Percentiles rank a stretch among this genome's conserved stretches.
phyloP scores from a whole-genome alignment of 352 stramenopile genomes.

The Aphanomyces euteiches region DNA sequence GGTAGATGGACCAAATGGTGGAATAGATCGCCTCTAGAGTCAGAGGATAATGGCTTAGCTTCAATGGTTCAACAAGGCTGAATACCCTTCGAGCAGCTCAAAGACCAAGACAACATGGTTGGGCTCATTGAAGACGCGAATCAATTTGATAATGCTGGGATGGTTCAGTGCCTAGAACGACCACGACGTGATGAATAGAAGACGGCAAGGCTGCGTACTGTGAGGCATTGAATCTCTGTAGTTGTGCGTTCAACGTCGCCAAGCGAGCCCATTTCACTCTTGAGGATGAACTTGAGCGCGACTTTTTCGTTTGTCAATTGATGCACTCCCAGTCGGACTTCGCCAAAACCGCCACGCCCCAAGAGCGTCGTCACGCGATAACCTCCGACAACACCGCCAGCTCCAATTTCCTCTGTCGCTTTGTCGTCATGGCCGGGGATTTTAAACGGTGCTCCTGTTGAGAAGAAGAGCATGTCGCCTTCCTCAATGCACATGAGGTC shows the following conservation, averaged over 20 bases:
- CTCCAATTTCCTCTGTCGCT: conserved; percentile 40
- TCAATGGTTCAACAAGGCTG: neutral
- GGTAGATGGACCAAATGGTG: conserved; percentile 71
- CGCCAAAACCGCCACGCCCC: conserved; percentile 75
- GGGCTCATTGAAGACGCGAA: conserved; percentile 78
- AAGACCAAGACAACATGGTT: conserved; percentile 86
- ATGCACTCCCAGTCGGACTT: conserved; percentile 69
- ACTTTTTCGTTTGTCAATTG: conserved; percentile 84
- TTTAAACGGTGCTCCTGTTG: conserved; percentile 71
- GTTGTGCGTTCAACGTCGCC: conserved; percentile 82
- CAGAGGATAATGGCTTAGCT: neutral
- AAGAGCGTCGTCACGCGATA: conserved; percentile 80
- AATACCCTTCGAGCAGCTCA: conserved; percentile 76
- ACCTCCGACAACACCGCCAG: conserved; percentile 67
- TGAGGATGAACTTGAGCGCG: conserved; percentile 85
- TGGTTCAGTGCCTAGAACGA: conserved; percentile 68
- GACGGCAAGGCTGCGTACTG: conserved; percentile 34
- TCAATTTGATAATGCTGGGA: conserved; percentile 83
- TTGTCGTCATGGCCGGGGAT: conserved; percentile 52
- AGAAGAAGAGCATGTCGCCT: conserved; percentile 88
- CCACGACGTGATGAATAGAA: neutral
- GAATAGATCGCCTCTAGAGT: conserved; percentile 67
- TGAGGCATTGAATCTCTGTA: conserved; percentile 84
- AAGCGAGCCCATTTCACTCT: conserved; percentile 85
- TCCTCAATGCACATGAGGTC: conserved; percentile 90